Evolutionary conservation across 2,329 filamentous ascomycete species (phyloP).

Genomic region (Raffaelea albimanens): DNA sequence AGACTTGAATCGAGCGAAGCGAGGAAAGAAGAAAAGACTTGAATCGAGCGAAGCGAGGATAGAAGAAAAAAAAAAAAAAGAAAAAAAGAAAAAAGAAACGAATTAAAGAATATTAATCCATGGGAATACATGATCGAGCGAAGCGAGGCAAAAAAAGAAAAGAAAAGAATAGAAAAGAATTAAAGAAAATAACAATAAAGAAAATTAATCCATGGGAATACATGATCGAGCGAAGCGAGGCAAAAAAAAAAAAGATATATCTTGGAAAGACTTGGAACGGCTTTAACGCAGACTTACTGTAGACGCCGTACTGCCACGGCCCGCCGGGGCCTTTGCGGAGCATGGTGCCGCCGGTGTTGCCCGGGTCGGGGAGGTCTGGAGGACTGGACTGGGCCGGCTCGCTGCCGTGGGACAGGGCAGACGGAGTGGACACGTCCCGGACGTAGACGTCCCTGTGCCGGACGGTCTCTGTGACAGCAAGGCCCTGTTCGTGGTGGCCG

Average conservation of each 20-base stretch:
- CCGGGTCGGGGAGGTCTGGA: background rate
- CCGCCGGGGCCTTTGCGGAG: constrained; percentile 7
- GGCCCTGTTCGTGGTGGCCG: too few relatives aligned
- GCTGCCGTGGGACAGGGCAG: too few relatives aligned
- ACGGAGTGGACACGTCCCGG: too few relatives aligned
- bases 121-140: too few relatives aligned
- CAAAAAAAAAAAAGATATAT: background rate
- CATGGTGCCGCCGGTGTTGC: background rate
- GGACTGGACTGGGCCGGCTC: too few relatives aligned
- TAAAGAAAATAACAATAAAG: too few relatives aligned
- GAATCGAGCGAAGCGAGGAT: background rate
- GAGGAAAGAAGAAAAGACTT: too few relatives aligned
- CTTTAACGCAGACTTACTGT: constrained; percentile 4
- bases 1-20: background rate
- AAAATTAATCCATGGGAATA: too few relatives aligned
- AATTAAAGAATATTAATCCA: background rate
- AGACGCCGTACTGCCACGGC: constrained; percentile 8
- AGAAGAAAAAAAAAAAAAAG: background rate
- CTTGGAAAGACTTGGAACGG: background rate
- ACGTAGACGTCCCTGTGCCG: too few relatives aligned
- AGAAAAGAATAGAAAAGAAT: too few relatives aligned
- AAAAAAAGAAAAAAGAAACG: background rate
- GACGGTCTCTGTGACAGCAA: too few relatives aligned
- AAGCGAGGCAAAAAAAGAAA: background rate
- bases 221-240: too few relatives aligned